Base-by-base conservation (phyloP, 202 grass and related monocot species). In the Panicum hallii region DNA sequence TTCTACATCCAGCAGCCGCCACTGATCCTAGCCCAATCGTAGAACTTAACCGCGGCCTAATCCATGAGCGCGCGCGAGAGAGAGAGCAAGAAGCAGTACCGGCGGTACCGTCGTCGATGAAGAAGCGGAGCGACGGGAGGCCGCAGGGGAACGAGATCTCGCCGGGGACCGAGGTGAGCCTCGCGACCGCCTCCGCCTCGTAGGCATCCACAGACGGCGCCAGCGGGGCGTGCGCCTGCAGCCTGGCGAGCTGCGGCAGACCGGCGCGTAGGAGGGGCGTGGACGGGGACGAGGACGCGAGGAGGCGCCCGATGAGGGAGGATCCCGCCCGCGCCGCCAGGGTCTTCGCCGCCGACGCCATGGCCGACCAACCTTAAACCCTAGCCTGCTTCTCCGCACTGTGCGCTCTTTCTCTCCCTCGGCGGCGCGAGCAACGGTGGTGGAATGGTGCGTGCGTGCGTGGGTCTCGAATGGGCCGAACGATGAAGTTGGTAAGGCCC, bases 111-210 rank as follows among this genome's bases (percentile, higher is more conserved):
- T 99, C 91, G 34, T 94, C 93, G 40, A 95, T 99, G 75, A 99
- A 88, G 93, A 99, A 99, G 19, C 96, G 91, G 86, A 95, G 96
- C 26, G 93, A 98, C 23, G 96, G 96, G 8, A 95, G 88, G 38
- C 93, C 93, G 38, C 96, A 99, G 28, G 96, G 96, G 68, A 95
- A 99, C 16, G 72, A 86, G 50, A 99, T 74, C 72, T 82, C 88
- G 3, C 84, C 62, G 2, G 81, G 90, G 15, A 80, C 55, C 63
- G 90, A 94, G 44, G 72, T 67, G 79, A 95, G 83, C 57, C 54
- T 77, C 60, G 89, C 86, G 44, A 95, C 67, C 2, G 49, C 81
- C 34, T 84, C 78, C 45, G 84, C 91, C 4, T 90, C 89, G 70
- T 88, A 63, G 16, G 69, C 93, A 23, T 81, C 78, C 30, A 74